Evolutionary conservation across 768 basidiomycete genomes (phyloP).

Genomic region (Trametes cinnabarina): DNA sequence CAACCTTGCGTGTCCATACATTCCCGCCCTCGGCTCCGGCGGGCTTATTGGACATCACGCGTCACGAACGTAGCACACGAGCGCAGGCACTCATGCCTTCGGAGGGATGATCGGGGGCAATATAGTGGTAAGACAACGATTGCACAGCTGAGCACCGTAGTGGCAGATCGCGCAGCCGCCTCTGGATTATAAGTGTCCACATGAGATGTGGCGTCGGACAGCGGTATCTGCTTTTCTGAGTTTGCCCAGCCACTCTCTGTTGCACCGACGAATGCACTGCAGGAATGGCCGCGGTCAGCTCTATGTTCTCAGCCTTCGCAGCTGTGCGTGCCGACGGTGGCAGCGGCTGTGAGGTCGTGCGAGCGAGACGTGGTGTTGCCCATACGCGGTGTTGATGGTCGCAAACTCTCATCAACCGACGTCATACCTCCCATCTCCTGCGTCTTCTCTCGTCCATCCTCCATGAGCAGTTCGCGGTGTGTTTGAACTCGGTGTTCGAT

Average conservation of each 20-base stretch:
- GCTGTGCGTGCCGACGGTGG: not conserved
- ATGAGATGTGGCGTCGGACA: not conserved
- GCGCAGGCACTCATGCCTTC: not conserved
- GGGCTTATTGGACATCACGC: too few species aligned
- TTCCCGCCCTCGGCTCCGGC: too few species aligned
- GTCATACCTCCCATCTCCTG: not conserved
- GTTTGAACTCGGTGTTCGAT: not conserved
- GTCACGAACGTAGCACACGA: too few species aligned
- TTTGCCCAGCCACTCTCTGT: not conserved
- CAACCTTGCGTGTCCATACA: not conserved
- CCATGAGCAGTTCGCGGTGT: too few species aligned
- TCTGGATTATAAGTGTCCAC: too few species aligned
- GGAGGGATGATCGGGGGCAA: not conserved
- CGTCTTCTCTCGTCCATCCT: not conserved
- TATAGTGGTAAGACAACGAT: not conserved
- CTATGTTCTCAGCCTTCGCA: not conserved
- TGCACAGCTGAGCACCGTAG: too few species aligned
- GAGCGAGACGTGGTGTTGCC: not conserved
- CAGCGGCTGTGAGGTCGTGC: not conserved
- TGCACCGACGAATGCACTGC: not conserved
- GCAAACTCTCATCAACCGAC: conserved; percentile 16
- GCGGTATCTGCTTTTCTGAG: not conserved
- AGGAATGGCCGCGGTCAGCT: not conserved
- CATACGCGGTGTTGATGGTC: not conserved
- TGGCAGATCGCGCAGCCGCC: conserved; percentile 7